These are phyloP conservation scores for Neurospora africana DNA, from an alignment of 495 filamentous ascomycete species.

Conservation along the genomic window DNA sequence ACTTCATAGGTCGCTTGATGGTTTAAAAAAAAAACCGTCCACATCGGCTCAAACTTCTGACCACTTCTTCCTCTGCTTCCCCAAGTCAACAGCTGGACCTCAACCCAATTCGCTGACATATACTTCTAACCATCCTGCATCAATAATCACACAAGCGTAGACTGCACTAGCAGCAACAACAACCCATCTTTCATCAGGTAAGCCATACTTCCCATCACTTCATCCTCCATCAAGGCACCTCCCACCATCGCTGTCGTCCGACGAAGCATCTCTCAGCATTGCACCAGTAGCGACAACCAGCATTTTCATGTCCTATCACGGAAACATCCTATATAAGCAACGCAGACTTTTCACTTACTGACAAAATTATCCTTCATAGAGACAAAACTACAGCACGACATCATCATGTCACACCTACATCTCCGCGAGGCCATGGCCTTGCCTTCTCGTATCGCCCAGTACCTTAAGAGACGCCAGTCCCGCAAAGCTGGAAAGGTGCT, in stretches of 20 bases:
- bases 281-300: neutral
- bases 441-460: neutral
- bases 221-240: neutral
- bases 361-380: neutral
- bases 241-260: neutral
- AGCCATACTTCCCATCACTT: neutral
- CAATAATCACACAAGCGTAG: neutral
- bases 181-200: neutral
- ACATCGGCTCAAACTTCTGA: neutral
- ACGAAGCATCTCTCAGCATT: neutral
- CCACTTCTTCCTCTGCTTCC: neutral
- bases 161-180: neutral
- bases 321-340: no score
- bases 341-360: neutral
- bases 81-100: neutral
- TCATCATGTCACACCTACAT: neutral
- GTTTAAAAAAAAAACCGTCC: neutral
- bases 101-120: neutral
- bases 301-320: no score
- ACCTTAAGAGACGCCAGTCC: neutral
- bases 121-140: neutral
- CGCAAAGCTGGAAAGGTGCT: neutral
- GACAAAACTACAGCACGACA: neutral
- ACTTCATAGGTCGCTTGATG: neutral
- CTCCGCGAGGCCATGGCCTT: neutral